Base-by-base conservation (phyloP, 768 basidiomycete species). In the Kwoniella shandongensis region DNA sequence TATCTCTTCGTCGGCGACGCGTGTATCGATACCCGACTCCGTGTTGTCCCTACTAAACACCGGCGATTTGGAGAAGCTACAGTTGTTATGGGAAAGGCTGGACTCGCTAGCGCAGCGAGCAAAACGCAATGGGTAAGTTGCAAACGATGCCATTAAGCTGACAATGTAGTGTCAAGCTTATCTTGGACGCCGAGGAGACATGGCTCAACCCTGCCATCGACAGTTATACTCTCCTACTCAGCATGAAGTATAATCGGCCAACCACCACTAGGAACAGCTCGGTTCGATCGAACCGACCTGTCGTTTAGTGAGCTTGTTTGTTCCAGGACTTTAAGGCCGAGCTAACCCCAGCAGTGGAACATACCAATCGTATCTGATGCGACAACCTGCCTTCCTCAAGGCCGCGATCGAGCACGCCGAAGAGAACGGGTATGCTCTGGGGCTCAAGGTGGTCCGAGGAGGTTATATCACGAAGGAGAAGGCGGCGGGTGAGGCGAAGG, bases 371-470 rank as follows among this genome's bases (percentile, higher is more conserved):
- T 93, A 93, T 75, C 81, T 93, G 17, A 82, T 83, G 40, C 81
- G 89, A 86, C 86, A 40, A 20, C 85, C 85, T 3, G 72, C 76
- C 15, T 85, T 89, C 63, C 81, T 93, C 7, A 77, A 76, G 0
- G 83, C 83, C 18, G 81, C 83, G 42, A 78, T 91, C 42, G 76
- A 76, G 11, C 85, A 88, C 45, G 87, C 91, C 2, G 79, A 81
- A 55, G 73, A 67, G 46, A 79, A 85, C 59, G 79, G 82, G 36
- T 93, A 88, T 69, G 79, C 86, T 0, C 80, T 93, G 0, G 91
- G 91, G 5, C 84, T 89, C 51, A 94, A 93, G 73, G 86, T 94
- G 46, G 91, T 93, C 29, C 85, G 91, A 10, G 91, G 91, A 0
- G 91, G 91, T 4, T 94, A 94, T 73, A 88, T 91, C 67, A 80